These are phyloP conservation scores for Cubamyces sp. DNA, from an alignment of 768 basidiomycete species.

Conservation along the genomic window DNA sequence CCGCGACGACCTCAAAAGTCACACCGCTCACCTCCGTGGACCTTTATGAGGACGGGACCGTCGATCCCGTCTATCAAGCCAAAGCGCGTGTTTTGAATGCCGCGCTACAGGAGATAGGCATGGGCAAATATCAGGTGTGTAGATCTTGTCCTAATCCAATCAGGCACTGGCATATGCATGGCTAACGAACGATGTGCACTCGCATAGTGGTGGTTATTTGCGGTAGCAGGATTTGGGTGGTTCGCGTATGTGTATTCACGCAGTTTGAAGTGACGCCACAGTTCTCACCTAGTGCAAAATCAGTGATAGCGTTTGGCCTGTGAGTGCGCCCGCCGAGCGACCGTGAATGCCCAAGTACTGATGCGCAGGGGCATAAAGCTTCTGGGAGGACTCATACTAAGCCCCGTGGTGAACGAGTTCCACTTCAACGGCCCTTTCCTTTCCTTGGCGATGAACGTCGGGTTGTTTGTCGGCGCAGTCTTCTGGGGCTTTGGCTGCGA, in stretches of 20 bases:
- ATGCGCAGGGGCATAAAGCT: conserved; percentile 34
- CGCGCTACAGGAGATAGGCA: conserved; percentile 56
- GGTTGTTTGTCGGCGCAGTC: conserved; percentile 54
- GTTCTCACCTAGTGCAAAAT: not conserved
- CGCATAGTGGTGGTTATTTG: conserved; percentile 60
- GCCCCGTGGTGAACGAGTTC: conserved; percentile 54
- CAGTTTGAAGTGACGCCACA: not conserved
- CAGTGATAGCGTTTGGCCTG: conserved; percentile 77
- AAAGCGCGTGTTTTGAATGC: conserved; percentile 52
- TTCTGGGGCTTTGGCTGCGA: conserved; percentile 55
- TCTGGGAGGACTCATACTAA: conserved; percentile 48
- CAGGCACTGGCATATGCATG: too few species aligned
- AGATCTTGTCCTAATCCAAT: too few species aligned
- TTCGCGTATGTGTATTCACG: conserved; percentile 57
- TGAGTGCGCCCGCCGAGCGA: conserved; percentile 36
- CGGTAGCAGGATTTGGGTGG: conserved; percentile 77
- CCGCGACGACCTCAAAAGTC: not conserved
- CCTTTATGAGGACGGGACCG: conserved; percentile 33
- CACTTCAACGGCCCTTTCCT: conserved; percentile 50
- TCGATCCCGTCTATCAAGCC: conserved; percentile 51
- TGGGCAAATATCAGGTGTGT: conserved; percentile 57
- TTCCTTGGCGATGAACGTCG: conserved; percentile 54
- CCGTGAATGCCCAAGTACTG: not conserved
- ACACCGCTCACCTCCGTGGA: conserved; percentile 7
- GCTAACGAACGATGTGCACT: not conserved